Percentiles rank a stretch among this genome's conserved stretches.
Evolutionary conservation across 2,329 filamentous ascomycete species (phyloP).

Genomic region (Alternaria hordeiaustralica): DNA sequence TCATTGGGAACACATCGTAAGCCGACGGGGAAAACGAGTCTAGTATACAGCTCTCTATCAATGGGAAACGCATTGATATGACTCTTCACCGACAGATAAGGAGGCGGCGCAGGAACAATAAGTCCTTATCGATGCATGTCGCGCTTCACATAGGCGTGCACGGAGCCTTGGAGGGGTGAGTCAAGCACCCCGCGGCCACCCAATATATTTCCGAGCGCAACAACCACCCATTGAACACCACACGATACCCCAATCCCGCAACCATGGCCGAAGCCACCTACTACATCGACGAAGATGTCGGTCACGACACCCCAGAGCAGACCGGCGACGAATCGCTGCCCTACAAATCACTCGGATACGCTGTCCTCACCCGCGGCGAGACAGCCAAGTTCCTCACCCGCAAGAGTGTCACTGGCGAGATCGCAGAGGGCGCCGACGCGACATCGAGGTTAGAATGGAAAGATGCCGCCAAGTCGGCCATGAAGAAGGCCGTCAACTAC

Average conservation of each 20-base stretch:
- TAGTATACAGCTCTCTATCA: background rate
- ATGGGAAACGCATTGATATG: background rate
- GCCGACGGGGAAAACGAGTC: background rate
- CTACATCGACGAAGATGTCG: slow-evolving; percentile 83
- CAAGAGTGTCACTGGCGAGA: slow-evolving; percentile 55
- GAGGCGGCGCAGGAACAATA: slow-evolving; percentile 1
- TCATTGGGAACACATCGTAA: background rate
- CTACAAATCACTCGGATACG: slow-evolving; percentile 81
- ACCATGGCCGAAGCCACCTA: slow-evolving; percentile 55
- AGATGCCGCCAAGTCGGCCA: slow-evolving; percentile 78
- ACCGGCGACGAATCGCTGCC: slow-evolving; percentile 75
- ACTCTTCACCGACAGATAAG: slow-evolving; percentile 19
- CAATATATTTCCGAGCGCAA: slow-evolving; percentile 36
- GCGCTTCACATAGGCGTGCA: slow-evolving; percentile 24
- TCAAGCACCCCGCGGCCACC: slow-evolving; percentile 25
- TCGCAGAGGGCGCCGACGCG: slow-evolving; percentile 60
- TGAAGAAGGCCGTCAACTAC: slow-evolving; percentile 82
- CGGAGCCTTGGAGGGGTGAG: slow-evolving; percentile 15
- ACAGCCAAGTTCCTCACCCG: slow-evolving; percentile 70
- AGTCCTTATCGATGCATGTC: slow-evolving; percentile 24
- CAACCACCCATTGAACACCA: slow-evolving; percentile 22
- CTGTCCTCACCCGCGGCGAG: slow-evolving; percentile 74
- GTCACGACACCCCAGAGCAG: slow-evolving; percentile 70
- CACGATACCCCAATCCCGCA: slow-evolving; percentile 34
- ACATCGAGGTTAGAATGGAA: slow-evolving; percentile 75